A percentile compares a stretch with the other conserved stretches of the same genome.
Conservation (phyloP, 2,329 filamentous ascomycete genomes). For the Epichloe sylvatica region DNA sequence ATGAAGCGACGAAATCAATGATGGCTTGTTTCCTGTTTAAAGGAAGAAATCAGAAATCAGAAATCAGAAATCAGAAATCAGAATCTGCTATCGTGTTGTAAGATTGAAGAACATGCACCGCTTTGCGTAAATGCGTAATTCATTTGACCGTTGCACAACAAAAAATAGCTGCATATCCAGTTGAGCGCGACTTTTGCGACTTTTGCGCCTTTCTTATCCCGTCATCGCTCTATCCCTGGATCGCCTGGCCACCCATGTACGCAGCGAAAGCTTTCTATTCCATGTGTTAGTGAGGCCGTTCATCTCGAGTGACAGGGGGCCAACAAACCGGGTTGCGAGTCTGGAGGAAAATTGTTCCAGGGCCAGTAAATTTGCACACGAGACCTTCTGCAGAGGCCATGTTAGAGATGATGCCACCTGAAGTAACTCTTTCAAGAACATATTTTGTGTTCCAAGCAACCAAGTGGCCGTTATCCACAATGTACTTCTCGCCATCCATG, state of each 20-base stretch:
- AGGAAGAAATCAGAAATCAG: no score
- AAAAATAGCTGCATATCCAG: neutral
- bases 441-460: slow-evolving; percentile 98
- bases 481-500: slow-evolving; percentile 65
- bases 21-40: no score
- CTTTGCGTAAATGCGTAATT: no score
- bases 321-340: slow-evolving; percentile 62
- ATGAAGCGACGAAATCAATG: no score
- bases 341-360: slow-evolving; percentile 84
- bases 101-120: no score
- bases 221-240: slow-evolving; percentile 15
- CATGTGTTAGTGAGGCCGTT: neutral
- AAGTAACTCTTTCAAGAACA: slow-evolving; percentile 74
- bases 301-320: neutral
- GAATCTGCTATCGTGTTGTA: no score
- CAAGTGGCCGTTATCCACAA: slow-evolving; percentile 83
- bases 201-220: neutral
- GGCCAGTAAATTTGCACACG: slow-evolving; percentile 87
- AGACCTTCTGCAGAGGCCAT: slow-evolving; percentile 72
- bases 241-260: slow-evolving; percentile 35
- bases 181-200: neutral
- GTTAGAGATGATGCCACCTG: slow-evolving; percentile 84
- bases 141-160: neutral
- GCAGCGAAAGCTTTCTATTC: slow-evolving; percentile 36
- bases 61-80: no score